A percentile compares a stretch with the other conserved stretches of the same genome.
These are phyloP conservation scores for Selaginella moellendorffii DNA, from an alignment of 75 land plant genomes.

Conservation along the genomic window DNA sequence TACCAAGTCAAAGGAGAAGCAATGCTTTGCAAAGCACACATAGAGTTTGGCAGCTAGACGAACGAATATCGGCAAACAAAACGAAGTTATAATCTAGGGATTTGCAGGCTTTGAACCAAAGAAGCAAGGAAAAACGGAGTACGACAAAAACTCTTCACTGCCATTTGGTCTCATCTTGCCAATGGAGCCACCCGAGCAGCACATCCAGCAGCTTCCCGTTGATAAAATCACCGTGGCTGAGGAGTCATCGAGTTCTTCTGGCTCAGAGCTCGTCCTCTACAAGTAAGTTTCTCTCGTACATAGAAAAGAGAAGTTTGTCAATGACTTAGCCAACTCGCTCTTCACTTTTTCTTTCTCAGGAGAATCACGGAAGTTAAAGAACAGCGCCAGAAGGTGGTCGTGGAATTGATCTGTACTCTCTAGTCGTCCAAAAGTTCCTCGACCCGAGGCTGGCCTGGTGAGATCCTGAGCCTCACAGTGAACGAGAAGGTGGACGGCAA, in stretches of 20 bases:
- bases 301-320: too few relatives aligned
- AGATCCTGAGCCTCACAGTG: constrained; percentile 22
- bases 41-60: too few relatives aligned
- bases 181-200: constrained; percentile 48
- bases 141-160: too few relatives aligned
- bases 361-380: constrained; percentile 72
- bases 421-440: constrained; percentile 52
- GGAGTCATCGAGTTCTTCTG: constrained; percentile 20
- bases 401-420: constrained; percentile 65
- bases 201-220: constrained; percentile 44
- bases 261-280: constrained; percentile 38
- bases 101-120: too few relatives aligned
- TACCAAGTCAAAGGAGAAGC: too few relatives aligned
- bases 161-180: too few relatives aligned
- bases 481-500: constrained; percentile 30
- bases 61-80: too few relatives aligned
- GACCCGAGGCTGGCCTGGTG: constrained; percentile 32
- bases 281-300: too few relatives aligned
- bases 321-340: too few relatives aligned
- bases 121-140: too few relatives aligned
- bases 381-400: constrained; percentile 37
- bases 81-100: too few relatives aligned
- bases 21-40: too few relatives aligned
- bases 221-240: constrained; percentile 24
- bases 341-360: constrained; percentile 23